Conservation (phyloP, 2,329 filamentous ascomycete genomes). For the Cladorrhinum sp. region DNA sequence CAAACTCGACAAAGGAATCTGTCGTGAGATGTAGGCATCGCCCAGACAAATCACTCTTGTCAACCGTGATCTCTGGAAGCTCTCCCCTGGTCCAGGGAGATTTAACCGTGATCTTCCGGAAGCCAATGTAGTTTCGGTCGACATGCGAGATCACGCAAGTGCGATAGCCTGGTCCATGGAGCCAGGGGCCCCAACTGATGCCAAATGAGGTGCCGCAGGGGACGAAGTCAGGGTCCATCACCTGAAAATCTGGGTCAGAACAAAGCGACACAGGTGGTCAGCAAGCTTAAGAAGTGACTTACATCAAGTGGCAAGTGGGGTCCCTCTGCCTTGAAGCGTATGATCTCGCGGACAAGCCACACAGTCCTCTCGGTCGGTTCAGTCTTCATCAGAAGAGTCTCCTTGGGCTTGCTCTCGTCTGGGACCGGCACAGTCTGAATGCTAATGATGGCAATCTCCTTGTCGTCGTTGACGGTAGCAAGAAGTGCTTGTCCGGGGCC, state of each 20-base stretch:
- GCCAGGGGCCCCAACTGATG: constrained; percentile 55
- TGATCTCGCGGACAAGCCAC: constrained; percentile 52
- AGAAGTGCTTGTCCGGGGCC: constrained; percentile 43
- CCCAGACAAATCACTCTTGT: constrained; percentile 41
- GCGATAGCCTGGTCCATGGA: constrained; percentile 33
- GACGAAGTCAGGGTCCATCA: constrained; percentile 46
- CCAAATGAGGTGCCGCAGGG: constrained; percentile 49
- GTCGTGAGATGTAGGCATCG: constrained; percentile 49
- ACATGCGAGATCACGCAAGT: constrained; percentile 50
- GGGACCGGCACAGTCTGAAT: constrained; percentile 40
- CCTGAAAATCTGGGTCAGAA: constrained; percentile 11
- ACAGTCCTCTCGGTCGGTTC: constrained; percentile 24
- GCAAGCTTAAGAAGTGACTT: constrained; percentile 20
- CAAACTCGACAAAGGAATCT: constrained; percentile 56
- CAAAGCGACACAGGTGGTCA: neutral
- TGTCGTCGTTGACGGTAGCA: constrained; percentile 50
- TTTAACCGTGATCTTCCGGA: constrained; percentile 47
- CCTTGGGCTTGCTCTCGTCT: constrained; percentile 29
- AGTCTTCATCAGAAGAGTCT: constrained; percentile 14
- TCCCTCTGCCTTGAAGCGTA: constrained; percentile 46
- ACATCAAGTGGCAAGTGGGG: constrained; percentile 40
- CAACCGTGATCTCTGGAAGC: constrained; percentile 39
- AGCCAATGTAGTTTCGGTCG: constrained; percentile 52
- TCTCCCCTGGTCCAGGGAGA: constrained; percentile 35
- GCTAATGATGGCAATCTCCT: constrained; percentile 50